Evolutionary conservation across 2,329 filamentous ascomycete species (phyloP).

Genomic region (Escovopsis sp.): DNA sequence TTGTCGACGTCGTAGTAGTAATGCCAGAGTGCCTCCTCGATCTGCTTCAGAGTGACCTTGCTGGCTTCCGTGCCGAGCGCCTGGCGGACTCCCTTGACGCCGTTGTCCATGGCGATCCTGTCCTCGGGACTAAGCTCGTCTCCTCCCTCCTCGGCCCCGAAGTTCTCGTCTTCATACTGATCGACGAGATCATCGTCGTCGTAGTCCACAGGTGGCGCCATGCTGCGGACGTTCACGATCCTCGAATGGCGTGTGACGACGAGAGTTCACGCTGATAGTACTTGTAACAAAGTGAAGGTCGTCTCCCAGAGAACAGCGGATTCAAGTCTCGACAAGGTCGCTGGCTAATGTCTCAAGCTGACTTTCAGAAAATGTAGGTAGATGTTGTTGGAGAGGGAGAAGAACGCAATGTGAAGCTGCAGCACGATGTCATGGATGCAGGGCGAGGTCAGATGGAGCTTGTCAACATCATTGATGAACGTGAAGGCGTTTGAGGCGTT

Average conservation of each 20-base stretch:
- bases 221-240: conserved; percentile 2
- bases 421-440: too few species aligned
- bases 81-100: conserved; percentile 49
- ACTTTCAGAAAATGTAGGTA: too few species aligned
- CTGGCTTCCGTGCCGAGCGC: conserved; percentile 44
- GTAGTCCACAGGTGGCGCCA: conserved; percentile 22
- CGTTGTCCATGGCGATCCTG: conserved; percentile 39
- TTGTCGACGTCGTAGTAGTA: conserved; percentile 92
- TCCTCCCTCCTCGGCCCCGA: conserved; percentile 24
- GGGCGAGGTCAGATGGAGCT: too few species aligned
- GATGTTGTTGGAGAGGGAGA: too few species aligned
- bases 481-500: too few species aligned
- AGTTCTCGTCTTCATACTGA: conserved; percentile 31
- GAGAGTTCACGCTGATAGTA: too few species aligned
- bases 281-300: too few species aligned
- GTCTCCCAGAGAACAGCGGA: too few species aligned
- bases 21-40: conserved; percentile 84
- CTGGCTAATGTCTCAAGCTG: too few species aligned
- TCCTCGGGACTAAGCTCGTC: conserved; percentile 34
- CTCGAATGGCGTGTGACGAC: neutral
- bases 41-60: conserved; percentile 47
- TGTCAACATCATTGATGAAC: too few species aligned
- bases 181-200: conserved; percentile 32
- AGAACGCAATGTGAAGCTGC: too few species aligned
- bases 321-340: too few species aligned